Evolutionary conservation across 2,329 filamentous ascomycete species (phyloP).

Genomic region (Aspergillus ruber): DNA sequence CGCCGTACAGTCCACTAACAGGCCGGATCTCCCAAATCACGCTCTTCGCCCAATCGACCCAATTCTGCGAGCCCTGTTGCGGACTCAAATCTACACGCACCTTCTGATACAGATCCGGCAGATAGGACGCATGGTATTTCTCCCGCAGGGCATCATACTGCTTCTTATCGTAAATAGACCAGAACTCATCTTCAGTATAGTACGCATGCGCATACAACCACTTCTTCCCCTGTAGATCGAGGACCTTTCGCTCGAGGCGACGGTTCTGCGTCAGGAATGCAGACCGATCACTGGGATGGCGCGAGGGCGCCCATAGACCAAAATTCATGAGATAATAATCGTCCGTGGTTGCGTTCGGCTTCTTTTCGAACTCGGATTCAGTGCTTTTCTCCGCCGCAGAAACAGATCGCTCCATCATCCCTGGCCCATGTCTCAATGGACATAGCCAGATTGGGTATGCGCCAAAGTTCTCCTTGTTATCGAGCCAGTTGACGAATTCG

Average conservation of each 20-base stretch:
- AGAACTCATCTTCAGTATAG: constrained; percentile 57
- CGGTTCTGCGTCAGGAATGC: constrained; percentile 64
- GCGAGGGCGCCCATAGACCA: constrained; percentile 72
- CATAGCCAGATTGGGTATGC: constrained; percentile 57
- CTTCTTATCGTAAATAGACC: constrained; percentile 35
- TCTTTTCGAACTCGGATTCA: not conserved
- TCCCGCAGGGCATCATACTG: constrained; percentile 32
- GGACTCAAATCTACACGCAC: constrained; percentile 11
- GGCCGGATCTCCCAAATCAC: constrained; percentile 17
- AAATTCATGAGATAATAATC: constrained; percentile 44
- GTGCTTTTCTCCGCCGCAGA: not conserved
- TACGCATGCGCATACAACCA: constrained; percentile 85
- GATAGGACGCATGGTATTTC: constrained; percentile 31
- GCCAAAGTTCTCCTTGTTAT: constrained; percentile 37
- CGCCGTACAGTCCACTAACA: constrained; percentile 20
- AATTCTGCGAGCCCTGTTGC: constrained; percentile 2
- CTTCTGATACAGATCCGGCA: constrained; percentile 17
- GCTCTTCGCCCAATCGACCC: constrained; percentile 9
- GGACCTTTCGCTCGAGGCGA: constrained; percentile 62
- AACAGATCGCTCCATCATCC: not conserved
- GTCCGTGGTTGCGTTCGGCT: constrained; percentile 17
- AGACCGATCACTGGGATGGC: constrained; percentile 40
- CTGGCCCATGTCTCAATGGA: constrained; percentile 32
- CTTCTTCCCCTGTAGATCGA: constrained; percentile 68
- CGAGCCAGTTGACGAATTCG: constrained; percentile 42